A percentile compares a stretch with the other conserved stretches of the same genome.
phyloP scores from a whole-genome alignment of 2,329 filamentous ascomycete species.

The Microsporum ferrugineum region DNA sequence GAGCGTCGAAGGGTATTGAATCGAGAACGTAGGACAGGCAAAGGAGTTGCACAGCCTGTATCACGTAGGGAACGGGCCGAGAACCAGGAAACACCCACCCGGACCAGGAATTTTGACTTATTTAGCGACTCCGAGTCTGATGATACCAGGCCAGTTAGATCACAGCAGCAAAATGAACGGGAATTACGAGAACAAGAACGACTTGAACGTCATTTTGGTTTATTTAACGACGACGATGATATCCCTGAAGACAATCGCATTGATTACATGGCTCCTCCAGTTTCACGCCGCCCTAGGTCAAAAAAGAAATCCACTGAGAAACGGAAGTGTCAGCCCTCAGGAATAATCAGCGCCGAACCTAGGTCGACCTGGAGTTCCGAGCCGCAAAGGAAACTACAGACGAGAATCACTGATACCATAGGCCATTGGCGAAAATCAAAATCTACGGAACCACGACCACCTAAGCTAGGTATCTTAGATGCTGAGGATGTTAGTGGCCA shows the following conservation, averaged over 20 bases:
- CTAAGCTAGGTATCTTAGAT: constrained; percentile 42
- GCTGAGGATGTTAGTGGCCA: constrained; percentile 26
- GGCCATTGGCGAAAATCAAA: constrained; percentile 16
- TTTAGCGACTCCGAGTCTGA: constrained; percentile 22
- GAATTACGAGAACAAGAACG: not conserved
- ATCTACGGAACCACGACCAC: constrained; percentile 17
- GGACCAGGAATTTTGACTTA: constrained; percentile 7
- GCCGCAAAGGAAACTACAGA: constrained; percentile 24
- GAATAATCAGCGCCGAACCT: constrained; percentile 5
- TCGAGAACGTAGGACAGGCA: constrained; percentile 13
- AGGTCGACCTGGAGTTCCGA: not conserved
- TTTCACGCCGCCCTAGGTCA: constrained; percentile 17
- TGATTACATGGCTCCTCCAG: constrained; percentile 30
- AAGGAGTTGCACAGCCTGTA: constrained; percentile 16
- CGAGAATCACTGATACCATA: constrained; percentile 26
- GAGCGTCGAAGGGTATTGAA: constrained; percentile 18
- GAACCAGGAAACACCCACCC: constrained; percentile 3
- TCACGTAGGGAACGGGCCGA: constrained; percentile 15
- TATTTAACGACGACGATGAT: constrained; percentile 21
- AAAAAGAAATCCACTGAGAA: constrained; percentile 14
- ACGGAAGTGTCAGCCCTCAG: constrained; percentile 1
- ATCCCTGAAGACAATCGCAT: constrained; percentile 33
- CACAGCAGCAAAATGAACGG: not conserved
- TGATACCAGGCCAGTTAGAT: not conserved
- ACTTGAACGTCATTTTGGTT: not conserved